Base-by-base conservation (phyloP, 2,329 filamentous ascomycete species). In the Trichophyton simii region DNA sequence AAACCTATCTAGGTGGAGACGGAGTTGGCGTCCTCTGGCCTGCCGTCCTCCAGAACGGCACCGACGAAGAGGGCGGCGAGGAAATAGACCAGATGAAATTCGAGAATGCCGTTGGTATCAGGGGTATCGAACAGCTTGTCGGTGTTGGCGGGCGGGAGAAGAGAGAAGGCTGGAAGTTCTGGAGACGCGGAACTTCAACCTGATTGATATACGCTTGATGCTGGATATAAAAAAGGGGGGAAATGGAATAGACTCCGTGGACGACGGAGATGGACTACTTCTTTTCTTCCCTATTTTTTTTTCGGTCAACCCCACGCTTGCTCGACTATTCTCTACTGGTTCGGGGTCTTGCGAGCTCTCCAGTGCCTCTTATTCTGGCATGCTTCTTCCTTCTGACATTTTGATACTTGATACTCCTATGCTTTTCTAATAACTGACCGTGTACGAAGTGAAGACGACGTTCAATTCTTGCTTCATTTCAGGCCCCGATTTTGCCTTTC, bases 1-100 rank as follows among this genome's bases (percentile, higher is more conserved):
- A 91, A 73, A 94, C 91, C 0, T 96, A 89, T 0, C 82, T 99
- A 0, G 94, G 91, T 3, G 91, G 92, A 44, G 89, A 96, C 68
- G 94, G 94, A 11, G 89, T 99, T 0, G 94, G 94, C 42, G 90
- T 99, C 1, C 81, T 99, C 3, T 96, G 89, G 85, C 94, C 94
- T 0, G 94, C 94, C 0, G 87, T 96, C 0, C 78, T 96, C 28
- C 89, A 89, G 72, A 95, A 95, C 63, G 89, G 87, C 4, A 84
- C 87, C 42, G 85, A 87, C 48, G 87, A 90, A 66, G 83, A 89
- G 65, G 89, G 89, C 38, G 90, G 90, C 25, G 89, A 94, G 77
- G 91, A 96, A 75, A 97, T 99, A 69, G 89, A 96, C 68, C 81
- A 92, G 68, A 90, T 96, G 62, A 87, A 87, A 69, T 89, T 99